phyloP scores from a whole-genome alignment of 257 asterid species.

The Solanum corneliomulleri region DNA sequence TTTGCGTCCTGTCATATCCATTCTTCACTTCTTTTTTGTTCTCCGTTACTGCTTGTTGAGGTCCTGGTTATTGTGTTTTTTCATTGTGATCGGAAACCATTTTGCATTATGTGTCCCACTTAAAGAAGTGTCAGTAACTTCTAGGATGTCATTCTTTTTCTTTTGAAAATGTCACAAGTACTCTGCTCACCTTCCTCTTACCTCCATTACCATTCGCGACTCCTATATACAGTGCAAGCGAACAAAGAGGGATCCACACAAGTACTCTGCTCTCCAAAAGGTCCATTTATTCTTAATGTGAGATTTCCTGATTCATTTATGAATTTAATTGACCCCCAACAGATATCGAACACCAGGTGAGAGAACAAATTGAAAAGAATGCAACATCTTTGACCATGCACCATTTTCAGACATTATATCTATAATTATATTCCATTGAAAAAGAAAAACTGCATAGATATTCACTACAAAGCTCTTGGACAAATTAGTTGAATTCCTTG shows the following conservation, averaged over 20 bases:
- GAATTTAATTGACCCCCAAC: not conserved
- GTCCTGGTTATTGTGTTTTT: not conserved
- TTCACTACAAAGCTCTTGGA: not conserved
- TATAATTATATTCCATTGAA: not conserved
- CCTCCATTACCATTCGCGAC: too few relatives aligned
- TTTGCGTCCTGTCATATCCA: not conserved
- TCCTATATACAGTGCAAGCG: too few relatives aligned
- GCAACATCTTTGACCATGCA: not conserved
- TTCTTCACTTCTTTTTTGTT: not conserved
- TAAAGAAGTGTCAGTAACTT: too few relatives aligned
- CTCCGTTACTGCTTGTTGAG: not conserved
- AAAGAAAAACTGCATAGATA: not conserved
- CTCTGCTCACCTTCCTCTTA: too few relatives aligned
- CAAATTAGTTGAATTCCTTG: too few relatives aligned
- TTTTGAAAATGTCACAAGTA: too few relatives aligned
- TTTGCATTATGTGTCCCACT: too few relatives aligned
- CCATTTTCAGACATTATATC: not conserved
- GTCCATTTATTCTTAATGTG: not conserved
- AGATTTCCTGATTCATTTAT: not conserved
- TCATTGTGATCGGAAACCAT: not conserved
- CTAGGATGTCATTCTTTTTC: too few relatives aligned
- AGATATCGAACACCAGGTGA: not conserved
- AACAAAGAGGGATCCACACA: not conserved
- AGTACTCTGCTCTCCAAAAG: not conserved
- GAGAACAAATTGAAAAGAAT: not conserved